These are phyloP conservation scores for Penicillium macrosclerotiorum DNA, from an alignment of 495 filamentous ascomycete genomes.

Conservation along the genomic window DNA sequence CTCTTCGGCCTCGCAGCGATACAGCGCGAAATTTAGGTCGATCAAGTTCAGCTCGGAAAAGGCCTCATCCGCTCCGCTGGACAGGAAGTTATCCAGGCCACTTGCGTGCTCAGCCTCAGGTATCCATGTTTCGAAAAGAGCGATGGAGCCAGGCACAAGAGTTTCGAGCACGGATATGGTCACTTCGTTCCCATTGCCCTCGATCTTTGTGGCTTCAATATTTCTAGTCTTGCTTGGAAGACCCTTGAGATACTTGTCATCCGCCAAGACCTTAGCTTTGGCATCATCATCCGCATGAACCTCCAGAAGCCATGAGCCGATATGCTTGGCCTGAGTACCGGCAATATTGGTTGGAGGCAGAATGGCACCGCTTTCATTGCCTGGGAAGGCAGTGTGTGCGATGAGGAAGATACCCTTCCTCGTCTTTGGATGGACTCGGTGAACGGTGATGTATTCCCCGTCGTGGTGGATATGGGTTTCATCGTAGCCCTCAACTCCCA, in stretches of 20 bases:
- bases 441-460: slow-evolving; percentile 91
- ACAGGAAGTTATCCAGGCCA: slow-evolving; percentile 80
- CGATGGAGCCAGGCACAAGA: slow-evolving; percentile 90
- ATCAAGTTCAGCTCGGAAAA: slow-evolving; percentile 69
- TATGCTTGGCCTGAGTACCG: slow-evolving; percentile 69
- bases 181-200: slow-evolving; percentile 66
- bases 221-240: slow-evolving; percentile 77
- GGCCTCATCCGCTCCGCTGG: slow-evolving; percentile 74
- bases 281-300: slow-evolving; percentile 69
- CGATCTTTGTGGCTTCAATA: slow-evolving; percentile 66
- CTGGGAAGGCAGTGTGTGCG: slow-evolving; percentile 91
- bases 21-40: slow-evolving; percentile 90
- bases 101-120: slow-evolving; percentile 74
- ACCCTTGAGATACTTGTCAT: slow-evolving; percentile 70
- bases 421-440: slow-evolving; percentile 86
- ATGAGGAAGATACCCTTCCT: slow-evolving; percentile 92
- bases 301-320: slow-evolving; percentile 87
- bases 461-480: slow-evolving; percentile 98
- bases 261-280: slow-evolving; percentile 59
- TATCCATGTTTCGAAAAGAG: slow-evolving; percentile 94
- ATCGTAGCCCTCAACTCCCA: slow-evolving; percentile 91
- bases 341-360: slow-evolving; percentile 73
- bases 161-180: slow-evolving; percentile 74
- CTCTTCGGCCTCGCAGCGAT: slow-evolving; percentile 91
- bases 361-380: slow-evolving; percentile 72